Base-by-base conservation (phyloP, 1,139 yeast genomes). In the Blastobotrys proliferans region DNA sequence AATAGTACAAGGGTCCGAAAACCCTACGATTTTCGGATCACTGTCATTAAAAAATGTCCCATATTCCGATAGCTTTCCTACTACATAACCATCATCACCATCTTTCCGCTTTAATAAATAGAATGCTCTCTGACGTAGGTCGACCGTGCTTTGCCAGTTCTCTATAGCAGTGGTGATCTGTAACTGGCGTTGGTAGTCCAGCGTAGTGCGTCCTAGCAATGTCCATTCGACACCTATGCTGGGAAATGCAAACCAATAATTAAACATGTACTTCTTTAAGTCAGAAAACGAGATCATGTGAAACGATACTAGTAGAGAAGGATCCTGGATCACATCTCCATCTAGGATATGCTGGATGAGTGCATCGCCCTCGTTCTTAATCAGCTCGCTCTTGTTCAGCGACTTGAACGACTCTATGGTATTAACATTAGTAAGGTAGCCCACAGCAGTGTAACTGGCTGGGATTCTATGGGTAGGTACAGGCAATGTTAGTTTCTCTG, bases 231-330 rank as follows among this genome's bases (percentile, higher is more conserved):
- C 5, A 34, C 43, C 67, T 17, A 86, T 63, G 0, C 76, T 68
- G 0, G 97, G 97, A 52, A 79, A 79, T 5, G 90, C 85, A 53
- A 85, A 74, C 98, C 98, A 92, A 63, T 90, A 90, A 56, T 77
- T 83, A 58, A 84, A 92, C 55, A 76, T 80, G 67, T 84, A 88
- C 64, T 84, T 86, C 63, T 92, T 92, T 60, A 92, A 72, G 61
- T 94, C 98, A 2, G 95, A 83, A 64, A 79, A 92, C 32, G 88
- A 72, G 31, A 90, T 67, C 1, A 90, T 58, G 25, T 70, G 70
- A 55, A 88, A 85, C 26, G 64, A 61, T 30, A 73, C 65, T 22
- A 79, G 56, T 5, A 62, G 17, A 0, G 67, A 55, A 0, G 81
- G 77, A 39, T 71, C 60, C 0, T 51, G 36, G 1, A 71, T 49